A percentile compares a stretch with the other conserved stretches of the same genome.
Conservation (phyloP, 441 rosid genomes). For the Gossypium laxum region DNA sequence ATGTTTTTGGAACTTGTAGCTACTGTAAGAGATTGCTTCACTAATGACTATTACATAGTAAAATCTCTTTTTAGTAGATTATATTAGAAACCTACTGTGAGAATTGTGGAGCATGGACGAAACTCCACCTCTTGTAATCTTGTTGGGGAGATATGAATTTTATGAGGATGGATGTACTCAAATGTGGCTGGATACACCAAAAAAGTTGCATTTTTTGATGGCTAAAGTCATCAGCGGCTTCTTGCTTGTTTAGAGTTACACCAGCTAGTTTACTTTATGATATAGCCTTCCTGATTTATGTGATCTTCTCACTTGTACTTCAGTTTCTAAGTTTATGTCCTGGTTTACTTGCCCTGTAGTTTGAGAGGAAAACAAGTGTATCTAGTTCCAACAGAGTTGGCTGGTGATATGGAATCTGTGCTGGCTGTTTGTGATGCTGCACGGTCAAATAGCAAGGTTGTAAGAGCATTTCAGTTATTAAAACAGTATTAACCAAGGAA, state of each 20-base stretch:
- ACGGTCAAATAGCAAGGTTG: slow-evolving; percentile 51
- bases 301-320: slow-evolving; percentile 1
- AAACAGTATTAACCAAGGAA: background rate
- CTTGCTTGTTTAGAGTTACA: background rate
- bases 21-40: background rate
- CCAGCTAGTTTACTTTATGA: background rate
- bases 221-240: background rate
- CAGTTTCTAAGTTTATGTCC: slow-evolving; percentile 7
- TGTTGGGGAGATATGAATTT: background rate
- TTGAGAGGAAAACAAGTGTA: slow-evolving; percentile 74
- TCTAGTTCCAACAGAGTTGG: slow-evolving; percentile 61
- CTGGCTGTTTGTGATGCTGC: slow-evolving; percentile 66
- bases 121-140: background rate
- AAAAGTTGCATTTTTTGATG: background rate
- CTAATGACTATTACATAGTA: background rate
- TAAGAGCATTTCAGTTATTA: slow-evolving; percentile 13
- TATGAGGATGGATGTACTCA: background rate
- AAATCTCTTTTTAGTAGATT: background rate
- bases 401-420: slow-evolving; percentile 65
- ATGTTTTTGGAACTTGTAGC: background rate
- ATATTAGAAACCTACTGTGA: background rate
- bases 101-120: background rate
- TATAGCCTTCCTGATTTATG: background rate
- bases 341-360: slow-evolving; percentile 32
- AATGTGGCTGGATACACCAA: background rate